Base-by-base conservation (phyloP, 441 rosid species). In the Euphorbia schlechtendalii region DNA sequence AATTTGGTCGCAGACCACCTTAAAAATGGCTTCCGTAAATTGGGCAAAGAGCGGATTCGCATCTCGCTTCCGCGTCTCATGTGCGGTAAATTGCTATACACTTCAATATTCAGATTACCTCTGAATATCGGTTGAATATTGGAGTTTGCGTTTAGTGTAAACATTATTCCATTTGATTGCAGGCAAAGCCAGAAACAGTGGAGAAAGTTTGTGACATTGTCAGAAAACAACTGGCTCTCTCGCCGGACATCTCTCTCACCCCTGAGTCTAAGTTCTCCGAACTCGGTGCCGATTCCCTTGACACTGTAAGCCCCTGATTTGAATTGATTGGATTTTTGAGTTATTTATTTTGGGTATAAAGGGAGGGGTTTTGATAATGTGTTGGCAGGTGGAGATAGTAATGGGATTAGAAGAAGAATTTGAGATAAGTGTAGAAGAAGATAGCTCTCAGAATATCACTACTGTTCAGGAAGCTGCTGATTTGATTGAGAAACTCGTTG, bases 281-380 rank as follows among this genome's bases (percentile, higher is more conserved):
- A 14, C 89, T 87, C 27, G 96, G 92, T 27, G 92, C 96, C 5
- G 94, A 87, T 74, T 85, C 94, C 10, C 96, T 89, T 1, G 94
- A 89, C 74, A 87, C 91, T 0, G 94, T 85, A 78, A 49, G 74
- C 65, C 4, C 10, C 30, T 63, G 5, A 4, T n/a, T 22, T 15
- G 14, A 28, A 36, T 36, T 36, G 9, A 36, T 36, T 36, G 40
- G 40, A 36, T 40, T 40, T 40, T 40, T 40, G 45, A 40, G 45
- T 40, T 8, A 1, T 36, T 17, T 15, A 56, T 11, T 7, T 34
- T 13, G 25, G 55, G 20, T 51, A n/a, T n/a, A n/a, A n/a, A n/a
- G 12, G 14, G 53, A 15, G 15, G 15, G 53, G 53, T 11, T 4
- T 8, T 25, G 43, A 10, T 17, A 32, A 66, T 14, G 6, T 40